Conservation (phyloP, 148 eudicot genomes). For the Gaultheria prostrata region DNA sequence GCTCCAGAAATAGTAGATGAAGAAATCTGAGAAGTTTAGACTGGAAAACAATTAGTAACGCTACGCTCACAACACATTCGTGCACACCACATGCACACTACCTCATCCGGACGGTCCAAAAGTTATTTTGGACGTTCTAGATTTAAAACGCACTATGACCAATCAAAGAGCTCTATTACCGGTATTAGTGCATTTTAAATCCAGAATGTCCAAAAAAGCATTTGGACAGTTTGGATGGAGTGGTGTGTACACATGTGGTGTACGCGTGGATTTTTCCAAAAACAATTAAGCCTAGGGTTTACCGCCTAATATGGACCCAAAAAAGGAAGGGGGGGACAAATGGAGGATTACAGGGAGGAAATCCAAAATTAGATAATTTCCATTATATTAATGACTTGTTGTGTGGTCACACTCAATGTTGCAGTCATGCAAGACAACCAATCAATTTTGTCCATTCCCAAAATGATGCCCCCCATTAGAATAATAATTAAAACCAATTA, state of each 20-base stretch:
- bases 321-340: slow-evolving; percentile 17
- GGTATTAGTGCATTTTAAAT: too few relatives aligned
- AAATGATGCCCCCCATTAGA: slow-evolving; percentile 11
- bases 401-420: slow-evolving; percentile 35
- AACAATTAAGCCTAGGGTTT: slow-evolving; percentile 14
- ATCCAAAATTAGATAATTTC: slow-evolving; percentile 21
- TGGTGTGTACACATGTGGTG: too few relatives aligned
- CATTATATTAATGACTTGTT: background rate
- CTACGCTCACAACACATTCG: too few relatives aligned
- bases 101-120: too few relatives aligned
- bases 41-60: background rate
- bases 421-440: slow-evolving; percentile 41
- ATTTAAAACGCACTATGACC: too few relatives aligned
- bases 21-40: background rate
- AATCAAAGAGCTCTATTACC: too few relatives aligned
- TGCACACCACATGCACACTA: too few relatives aligned
- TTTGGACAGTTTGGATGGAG: too few relatives aligned
- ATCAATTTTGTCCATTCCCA: slow-evolving; percentile 31
- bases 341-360: slow-evolving; percentile 20
- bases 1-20: background rate
- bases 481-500: background rate
- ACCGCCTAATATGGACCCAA: background rate
- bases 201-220: too few relatives aligned
- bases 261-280: too few relatives aligned
- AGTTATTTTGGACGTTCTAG: too few relatives aligned